These are phyloP conservation scores for Paraleonurus japonicus DNA, from an alignment of 257 asterid species.

Conservation along the genomic window DNA sequence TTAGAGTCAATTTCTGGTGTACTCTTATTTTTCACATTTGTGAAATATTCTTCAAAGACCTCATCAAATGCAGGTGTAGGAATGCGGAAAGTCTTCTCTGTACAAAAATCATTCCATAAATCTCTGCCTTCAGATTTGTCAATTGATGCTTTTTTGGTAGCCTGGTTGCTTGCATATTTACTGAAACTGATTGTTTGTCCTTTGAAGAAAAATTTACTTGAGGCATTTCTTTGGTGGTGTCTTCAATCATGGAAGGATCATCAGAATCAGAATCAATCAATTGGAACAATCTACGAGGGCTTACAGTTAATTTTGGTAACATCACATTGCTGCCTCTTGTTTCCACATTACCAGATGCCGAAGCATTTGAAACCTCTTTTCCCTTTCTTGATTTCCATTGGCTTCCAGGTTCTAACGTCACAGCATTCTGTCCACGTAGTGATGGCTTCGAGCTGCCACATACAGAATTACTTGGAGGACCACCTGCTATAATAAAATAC, in stretches of 20 bases:
- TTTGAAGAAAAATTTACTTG: constrained; percentile 29
- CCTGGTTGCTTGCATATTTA: constrained; percentile 28
- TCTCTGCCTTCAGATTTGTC: constrained; percentile 40
- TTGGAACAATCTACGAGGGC: constrained; percentile 90
- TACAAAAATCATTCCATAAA: constrained; percentile 64
- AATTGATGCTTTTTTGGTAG: constrained; percentile 33
- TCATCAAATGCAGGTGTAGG: constrained; percentile 90
- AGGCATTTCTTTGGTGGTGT: constrained; percentile 25
- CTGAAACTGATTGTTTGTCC: constrained; percentile 24
- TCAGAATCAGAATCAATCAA: constrained; percentile 85
- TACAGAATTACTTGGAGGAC: constrained; percentile 36
- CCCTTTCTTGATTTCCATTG: constrained; percentile 39
- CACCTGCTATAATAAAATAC: constrained; percentile 36
- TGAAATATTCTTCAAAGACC: constrained; percentile 70
- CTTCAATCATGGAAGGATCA: constrained; percentile 47
- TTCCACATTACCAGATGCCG: constrained; percentile 35
- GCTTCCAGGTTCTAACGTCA: constrained; percentile 47
- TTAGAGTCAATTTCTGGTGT: constrained; percentile 25
- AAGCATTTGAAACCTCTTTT: constrained; percentile 39
- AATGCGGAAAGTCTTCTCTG: constrained; percentile 44
- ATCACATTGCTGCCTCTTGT: constrained; percentile 31
- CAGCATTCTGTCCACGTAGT: constrained; percentile 39
- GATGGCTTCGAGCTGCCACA: constrained; percentile 82
- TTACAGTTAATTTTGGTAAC: constrained; percentile 51
- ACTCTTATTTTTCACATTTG: constrained; percentile 41